Conservation (phyloP, 2,329 filamentous ascomycete species). For the Triangularia verruculosa region DNA sequence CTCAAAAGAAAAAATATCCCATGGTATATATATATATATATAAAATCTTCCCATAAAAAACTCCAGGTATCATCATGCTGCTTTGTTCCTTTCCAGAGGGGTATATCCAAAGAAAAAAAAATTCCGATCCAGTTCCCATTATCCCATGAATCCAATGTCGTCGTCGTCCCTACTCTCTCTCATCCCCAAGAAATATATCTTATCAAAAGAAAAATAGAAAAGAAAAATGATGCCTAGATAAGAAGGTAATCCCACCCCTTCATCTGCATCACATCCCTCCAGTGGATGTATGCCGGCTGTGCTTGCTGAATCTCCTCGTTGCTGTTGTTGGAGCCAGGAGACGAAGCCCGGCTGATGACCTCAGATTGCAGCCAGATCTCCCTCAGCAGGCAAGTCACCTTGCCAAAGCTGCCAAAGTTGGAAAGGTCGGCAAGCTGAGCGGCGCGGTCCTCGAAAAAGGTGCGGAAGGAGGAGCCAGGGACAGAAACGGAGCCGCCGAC, state of each 20-base stretch:
- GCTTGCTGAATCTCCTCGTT: conserved; percentile 38
- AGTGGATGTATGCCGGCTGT: conserved; percentile 69
- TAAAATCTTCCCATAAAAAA: too few species aligned
- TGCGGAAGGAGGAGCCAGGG: conserved; percentile 70
- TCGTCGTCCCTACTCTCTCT: too few species aligned
- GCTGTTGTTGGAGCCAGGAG: conserved; percentile 34
- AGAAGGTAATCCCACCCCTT: conserved; percentile 92
- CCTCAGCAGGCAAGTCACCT: conserved; percentile 71
- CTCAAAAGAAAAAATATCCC: too few species aligned
- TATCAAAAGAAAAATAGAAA: conserved; percentile 6
- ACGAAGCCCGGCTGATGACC: conserved; percentile 26
- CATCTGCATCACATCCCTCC: conserved; percentile 89
- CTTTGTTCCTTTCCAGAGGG: too few species aligned
- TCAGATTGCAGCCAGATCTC: conserved; percentile 85
- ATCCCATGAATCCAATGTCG: too few species aligned
- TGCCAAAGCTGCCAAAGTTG: conserved; percentile 79
- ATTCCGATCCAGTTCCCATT: too few species aligned
- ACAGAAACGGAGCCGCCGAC: conserved; percentile 78
- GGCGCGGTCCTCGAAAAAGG: conserved; percentile 73
- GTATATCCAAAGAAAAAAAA: too few species aligned
- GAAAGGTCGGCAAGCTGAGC: conserved; percentile 72
- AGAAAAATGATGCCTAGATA: conserved; percentile 52
- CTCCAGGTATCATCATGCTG: too few species aligned
- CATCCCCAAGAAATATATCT: too few species aligned
- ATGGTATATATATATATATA: too few species aligned